A percentile compares a stretch with the other conserved stretches of the same genome.
Conservation (phyloP, 345 rosid genomes). For the Salix caprea region DNA sequence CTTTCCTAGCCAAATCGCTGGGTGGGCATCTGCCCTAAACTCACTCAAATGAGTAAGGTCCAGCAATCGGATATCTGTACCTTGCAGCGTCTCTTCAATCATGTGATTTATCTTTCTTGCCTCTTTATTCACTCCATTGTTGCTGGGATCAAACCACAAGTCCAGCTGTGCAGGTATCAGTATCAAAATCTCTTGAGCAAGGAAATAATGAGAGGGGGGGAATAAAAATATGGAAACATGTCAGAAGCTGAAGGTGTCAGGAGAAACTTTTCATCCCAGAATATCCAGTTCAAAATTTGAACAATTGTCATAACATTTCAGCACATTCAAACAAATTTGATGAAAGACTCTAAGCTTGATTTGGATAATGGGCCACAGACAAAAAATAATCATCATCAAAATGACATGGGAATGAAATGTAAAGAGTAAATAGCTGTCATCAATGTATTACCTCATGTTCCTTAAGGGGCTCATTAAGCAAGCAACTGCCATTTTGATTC, state of each 20-base stretch:
- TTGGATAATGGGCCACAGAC: neutral
- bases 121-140: conserved; percentile 82
- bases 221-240: too few species aligned
- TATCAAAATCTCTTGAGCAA: neutral
- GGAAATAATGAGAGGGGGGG: neutral
- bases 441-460: conserved; percentile 54
- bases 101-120: conserved; percentile 63
- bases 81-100: conserved; percentile 41
- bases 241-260: neutral
- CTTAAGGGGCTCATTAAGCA: conserved; percentile 61
- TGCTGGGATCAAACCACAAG: conserved; percentile 87
- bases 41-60: conserved; percentile 77
- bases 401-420: neutral
- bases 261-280: neutral
- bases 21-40: conserved; percentile 93
- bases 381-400: neutral
- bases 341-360: neutral
- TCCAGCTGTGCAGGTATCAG: conserved; percentile 75
- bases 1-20: conserved; percentile 93
- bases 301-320: neutral
- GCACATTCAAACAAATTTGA: neutral
- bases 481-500: conserved; percentile 95
- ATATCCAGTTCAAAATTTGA: neutral
- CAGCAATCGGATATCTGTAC: conserved; percentile 51
- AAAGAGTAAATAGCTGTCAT: neutral